Base-by-base conservation (phyloP, 1,284 basidiomycete species). In the Chalciporus piperatoides region DNA sequence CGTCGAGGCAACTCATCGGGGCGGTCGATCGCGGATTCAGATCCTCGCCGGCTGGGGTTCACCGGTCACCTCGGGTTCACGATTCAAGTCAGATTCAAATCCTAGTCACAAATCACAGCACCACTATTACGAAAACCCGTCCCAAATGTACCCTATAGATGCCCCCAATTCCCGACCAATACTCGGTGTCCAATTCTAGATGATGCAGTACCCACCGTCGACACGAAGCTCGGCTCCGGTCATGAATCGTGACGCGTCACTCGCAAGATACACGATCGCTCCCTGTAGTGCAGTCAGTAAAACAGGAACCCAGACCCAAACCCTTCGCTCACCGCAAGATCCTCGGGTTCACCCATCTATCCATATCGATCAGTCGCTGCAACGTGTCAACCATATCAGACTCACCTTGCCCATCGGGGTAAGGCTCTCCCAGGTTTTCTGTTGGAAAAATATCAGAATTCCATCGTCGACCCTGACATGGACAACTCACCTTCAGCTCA, bases 371-470 rank as follows among this genome's bases (percentile, higher is more conserved):
- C 41, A 53, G 48, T 32, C 32, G 8, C 6, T 30, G 42, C 37
- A 17, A 17, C 25, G 24, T 17, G 49, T 10, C 14, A 5, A 4
- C 21, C 39, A 46, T n/a, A 24, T 27, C 33, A 41, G 77, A 0
- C 59, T 61, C 64, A 87, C 86, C 70, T 80, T 78, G 53, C 88
- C 86, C 89, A 96, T 92, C 0, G 95, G 94, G 5, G 93, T 97
- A 61, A 93, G 67, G 59, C 79, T 81, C 65, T 93, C 87, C 95
- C 95, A 97, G 44, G 85, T 90, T 71, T 85, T 86, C 82, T 90
- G 68, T 41, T 2, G 9, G 36, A 63, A 27, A 23, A 41, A 27
- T 39, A 43, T 54, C 54, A 24, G 37, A 50, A 53, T 48, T 45
- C 23, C 11, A 42, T 17, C 6, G 6, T 10, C 24, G 10, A 24